Evolutionary conservation across 345 rosid genomes (phyloP).

Genomic region (Hibiscus mutabilis): DNA sequence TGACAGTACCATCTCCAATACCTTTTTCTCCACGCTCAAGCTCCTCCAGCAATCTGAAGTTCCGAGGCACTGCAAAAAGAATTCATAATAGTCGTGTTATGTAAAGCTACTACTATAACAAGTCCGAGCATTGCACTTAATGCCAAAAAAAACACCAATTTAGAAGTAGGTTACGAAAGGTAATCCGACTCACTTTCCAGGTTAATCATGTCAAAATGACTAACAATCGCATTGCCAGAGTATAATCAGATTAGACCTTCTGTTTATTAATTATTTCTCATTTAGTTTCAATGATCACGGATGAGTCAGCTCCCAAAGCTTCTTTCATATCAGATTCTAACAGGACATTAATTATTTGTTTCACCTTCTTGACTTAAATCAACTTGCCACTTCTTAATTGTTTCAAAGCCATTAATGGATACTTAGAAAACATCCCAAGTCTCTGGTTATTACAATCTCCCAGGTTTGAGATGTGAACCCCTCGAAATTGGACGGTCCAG

Average conservation of each 20-base stretch:
- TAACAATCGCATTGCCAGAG: neutral
- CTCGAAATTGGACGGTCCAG: neutral
- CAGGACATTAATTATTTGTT: no score
- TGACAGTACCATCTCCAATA: slow-evolving; percentile 82
- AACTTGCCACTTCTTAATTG: neutral
- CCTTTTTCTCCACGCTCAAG: slow-evolving; percentile 96
- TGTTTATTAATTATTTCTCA: neutral
- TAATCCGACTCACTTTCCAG: neutral
- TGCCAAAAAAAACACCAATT: neutral
- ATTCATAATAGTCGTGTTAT: neutral
- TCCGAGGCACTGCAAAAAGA: slow-evolving; percentile 57
- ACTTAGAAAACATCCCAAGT: no score
- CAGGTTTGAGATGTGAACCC: neutral
- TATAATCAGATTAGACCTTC: neutral
- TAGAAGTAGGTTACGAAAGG: neutral
- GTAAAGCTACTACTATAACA: neutral
- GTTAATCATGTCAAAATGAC: neutral
- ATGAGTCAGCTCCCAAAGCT: neutral
- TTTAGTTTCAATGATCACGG: neutral
- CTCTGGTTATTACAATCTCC: neutral
- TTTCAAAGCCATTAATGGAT: neutral
- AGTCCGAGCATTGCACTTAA: neutral
- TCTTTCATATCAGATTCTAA: neutral
- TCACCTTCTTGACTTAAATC: neutral
- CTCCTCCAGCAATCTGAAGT: slow-evolving; percentile 79